Percentiles rank a stretch among this genome's conserved stretches.
phyloP scores from a whole-genome alignment of 805 yeast species.

The Blastobotrys terrestris region DNA sequence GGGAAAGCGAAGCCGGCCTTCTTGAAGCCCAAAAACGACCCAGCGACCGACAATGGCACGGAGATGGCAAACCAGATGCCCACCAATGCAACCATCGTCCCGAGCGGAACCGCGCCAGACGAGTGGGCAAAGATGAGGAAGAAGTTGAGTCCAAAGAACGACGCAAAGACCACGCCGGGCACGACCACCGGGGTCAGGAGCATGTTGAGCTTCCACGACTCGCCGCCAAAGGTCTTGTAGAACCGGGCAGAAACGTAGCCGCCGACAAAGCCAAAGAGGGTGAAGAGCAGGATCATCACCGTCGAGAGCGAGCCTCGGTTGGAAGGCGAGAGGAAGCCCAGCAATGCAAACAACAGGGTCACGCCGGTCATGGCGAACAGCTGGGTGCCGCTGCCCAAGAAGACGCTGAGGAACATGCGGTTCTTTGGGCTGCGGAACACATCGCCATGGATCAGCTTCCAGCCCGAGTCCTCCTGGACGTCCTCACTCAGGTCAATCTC shows the following conservation, averaged over 20 bases:
- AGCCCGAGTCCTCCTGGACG: constrained; percentile 87
- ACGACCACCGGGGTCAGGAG: constrained; percentile 74
- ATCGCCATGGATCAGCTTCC: constrained; percentile 96
- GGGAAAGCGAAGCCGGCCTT: constrained; percentile 56
- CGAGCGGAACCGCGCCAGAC: constrained; percentile 92
- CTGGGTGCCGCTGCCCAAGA: constrained; percentile 87
- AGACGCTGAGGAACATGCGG: constrained; percentile 65
- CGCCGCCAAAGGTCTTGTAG: constrained; percentile 88
- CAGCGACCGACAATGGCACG: constrained; percentile 75
- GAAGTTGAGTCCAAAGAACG: constrained; percentile 69
- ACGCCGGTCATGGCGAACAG: constrained; percentile 66
- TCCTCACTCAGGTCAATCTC: constrained; percentile 79
- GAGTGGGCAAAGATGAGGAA: constrained; percentile 71
- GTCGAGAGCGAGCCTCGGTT: constrained; percentile 92
- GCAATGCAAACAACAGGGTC: constrained; percentile 73
- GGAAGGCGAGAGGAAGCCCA: constrained; percentile 89
- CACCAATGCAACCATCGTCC: constrained; percentile 77
- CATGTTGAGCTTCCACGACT: constrained; percentile 83
- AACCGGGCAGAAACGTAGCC: constrained; percentile 81
- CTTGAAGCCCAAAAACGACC: constrained; percentile 75
- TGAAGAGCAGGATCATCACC: constrained; percentile 77
- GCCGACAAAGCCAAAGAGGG: constrained; percentile 73
- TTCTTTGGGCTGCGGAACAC: constrained; percentile 79
- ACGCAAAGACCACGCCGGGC: constrained; percentile 67
- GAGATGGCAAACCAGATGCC: constrained; percentile 81